phyloP scores from a whole-genome alignment of 768 basidiomycete species.

The Neoboletus subvelutipes region DNA sequence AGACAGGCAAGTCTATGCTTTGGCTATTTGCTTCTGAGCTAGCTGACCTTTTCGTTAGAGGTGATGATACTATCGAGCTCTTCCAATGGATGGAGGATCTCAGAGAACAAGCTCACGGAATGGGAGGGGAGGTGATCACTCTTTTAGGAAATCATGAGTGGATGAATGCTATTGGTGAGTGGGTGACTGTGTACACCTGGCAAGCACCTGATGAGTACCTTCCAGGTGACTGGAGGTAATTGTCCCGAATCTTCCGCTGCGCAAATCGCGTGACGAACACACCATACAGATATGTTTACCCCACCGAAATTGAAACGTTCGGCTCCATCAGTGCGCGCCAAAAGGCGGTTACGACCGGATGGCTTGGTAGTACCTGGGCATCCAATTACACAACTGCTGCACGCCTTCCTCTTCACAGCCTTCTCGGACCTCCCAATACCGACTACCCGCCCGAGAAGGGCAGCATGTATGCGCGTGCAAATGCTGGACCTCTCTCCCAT shows the following conservation, averaged over 20 bases:
- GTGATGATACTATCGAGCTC: conserved; percentile 85
- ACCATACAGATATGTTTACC: conserved; percentile 72
- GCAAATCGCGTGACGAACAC: conserved; percentile 4
- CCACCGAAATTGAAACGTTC: conserved; percentile 80
- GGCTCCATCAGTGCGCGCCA: conserved; percentile 71
- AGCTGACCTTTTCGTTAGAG: conserved; percentile 44
- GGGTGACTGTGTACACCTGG: not conserved
- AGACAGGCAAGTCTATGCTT: conserved; percentile 58
- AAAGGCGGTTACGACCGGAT: conserved; percentile 70
- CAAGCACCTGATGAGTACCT: conserved; percentile 10
- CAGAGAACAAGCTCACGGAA: conserved; percentile 65
- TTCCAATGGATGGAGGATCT: conserved; percentile 85
- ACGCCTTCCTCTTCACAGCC: conserved; percentile 76
- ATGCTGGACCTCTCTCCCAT: conserved; percentile 57
- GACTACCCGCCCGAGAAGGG: conserved; percentile 46
- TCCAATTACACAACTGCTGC: conserved; percentile 80
- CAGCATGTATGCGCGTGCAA: conserved; percentile 33
- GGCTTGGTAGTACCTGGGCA: conserved; percentile 81
- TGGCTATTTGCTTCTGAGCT: not conserved
- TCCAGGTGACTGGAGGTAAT: conserved; percentile 82
- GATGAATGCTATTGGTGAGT: conserved; percentile 83
- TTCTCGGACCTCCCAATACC: conserved; percentile 66
- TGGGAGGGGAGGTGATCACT: conserved; percentile 72
- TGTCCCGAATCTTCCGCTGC: conserved; percentile 11
- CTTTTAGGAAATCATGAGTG: conserved; percentile 95